phyloP scores from a whole-genome alignment of 169 alveolate species.

The Cryptosporidium xiaoi region DNA sequence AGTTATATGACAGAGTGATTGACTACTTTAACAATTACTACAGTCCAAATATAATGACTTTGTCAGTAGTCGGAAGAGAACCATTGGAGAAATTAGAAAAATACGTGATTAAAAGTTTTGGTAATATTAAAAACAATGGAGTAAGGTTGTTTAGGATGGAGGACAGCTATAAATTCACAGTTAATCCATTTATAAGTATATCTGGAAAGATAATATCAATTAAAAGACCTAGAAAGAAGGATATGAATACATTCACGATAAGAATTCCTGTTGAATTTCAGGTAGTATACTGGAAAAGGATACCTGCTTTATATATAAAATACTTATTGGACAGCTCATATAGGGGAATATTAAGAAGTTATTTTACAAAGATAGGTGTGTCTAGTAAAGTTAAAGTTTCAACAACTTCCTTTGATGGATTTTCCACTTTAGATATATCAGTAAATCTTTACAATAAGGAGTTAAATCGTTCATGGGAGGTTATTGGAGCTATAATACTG shows the following conservation, averaged over 20 bases:
- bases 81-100: slow-evolving; percentile 30
- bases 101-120: slow-evolving; percentile 28
- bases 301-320: slow-evolving; percentile 29
- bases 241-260: slow-evolving; percentile 12
- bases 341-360: slow-evolving; percentile 25
- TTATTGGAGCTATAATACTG: slow-evolving; percentile 20
- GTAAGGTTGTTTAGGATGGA: background rate
- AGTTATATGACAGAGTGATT: slow-evolving; percentile 23
- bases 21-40: slow-evolving; percentile 35
- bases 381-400: background rate
- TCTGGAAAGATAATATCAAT: slow-evolving; percentile 12
- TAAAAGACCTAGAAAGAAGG: background rate
- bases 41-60: slow-evolving; percentile 39
- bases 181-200: slow-evolving; percentile 30
- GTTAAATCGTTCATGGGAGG: slow-evolving; percentile 20
- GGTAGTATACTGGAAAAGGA: slow-evolving; percentile 10
- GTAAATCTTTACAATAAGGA: slow-evolving; percentile 24
- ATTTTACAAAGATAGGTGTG: slow-evolving; percentile 14
- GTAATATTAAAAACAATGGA: slow-evolving; percentile 11
- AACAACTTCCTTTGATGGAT: slow-evolving; percentile 15
- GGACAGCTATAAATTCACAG: slow-evolving; percentile 16
- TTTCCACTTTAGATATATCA: slow-evolving; percentile 38
- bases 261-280: slow-evolving; percentile 50
- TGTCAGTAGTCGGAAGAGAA: slow-evolving; percentile 51
- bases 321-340: slow-evolving; percentile 30